These are phyloP conservation scores for Cicer bijugum DNA, from an alignment of 306 rosid species.

Conservation along the genomic window DNA sequence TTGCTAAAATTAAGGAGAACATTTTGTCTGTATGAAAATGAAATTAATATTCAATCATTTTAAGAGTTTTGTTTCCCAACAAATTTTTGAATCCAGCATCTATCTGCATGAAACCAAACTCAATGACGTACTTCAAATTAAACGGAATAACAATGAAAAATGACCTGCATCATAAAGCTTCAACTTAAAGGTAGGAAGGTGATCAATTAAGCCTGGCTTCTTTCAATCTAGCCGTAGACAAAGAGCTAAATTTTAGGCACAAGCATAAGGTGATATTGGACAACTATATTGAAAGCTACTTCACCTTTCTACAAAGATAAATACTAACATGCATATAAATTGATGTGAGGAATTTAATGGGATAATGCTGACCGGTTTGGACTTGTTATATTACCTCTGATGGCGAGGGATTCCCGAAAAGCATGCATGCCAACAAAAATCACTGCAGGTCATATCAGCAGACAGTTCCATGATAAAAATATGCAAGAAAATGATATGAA, in stretches of 20 bases:
- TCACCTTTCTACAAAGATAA: constrained; percentile 35
- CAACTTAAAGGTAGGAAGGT: constrained; percentile 28
- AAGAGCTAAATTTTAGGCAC: constrained; percentile 34
- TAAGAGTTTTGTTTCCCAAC: constrained; percentile 1
- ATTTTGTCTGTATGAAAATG: constrained; percentile 20
- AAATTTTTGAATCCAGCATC: not conserved
- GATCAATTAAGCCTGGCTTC: not conserved
- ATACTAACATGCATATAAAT: not conserved
- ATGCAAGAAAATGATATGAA: constrained; percentile 21
- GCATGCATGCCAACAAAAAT: constrained; percentile 39
- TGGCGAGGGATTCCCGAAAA: constrained; percentile 30
- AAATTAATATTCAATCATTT: constrained; percentile 20
- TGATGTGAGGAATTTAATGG: constrained; percentile 26
- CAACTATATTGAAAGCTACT: constrained; percentile 31
- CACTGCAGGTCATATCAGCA: constrained; percentile 27
- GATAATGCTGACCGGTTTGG: constrained; percentile 41
- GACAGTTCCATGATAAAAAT: constrained; percentile 31
- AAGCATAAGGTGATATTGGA: constrained; percentile 24
- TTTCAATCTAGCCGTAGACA: constrained; percentile 27
- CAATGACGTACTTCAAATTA: constrained; percentile 18
- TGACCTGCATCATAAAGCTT: constrained; percentile 2
- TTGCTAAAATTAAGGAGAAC: constrained; percentile 27
- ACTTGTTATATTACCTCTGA: constrained; percentile 23
- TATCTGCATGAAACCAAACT: constrained; percentile 14
- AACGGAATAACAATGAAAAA: constrained; percentile 22